Percentiles rank a stretch among this genome's conserved stretches.
phyloP scores from a whole-genome alignment of 768 basidiomycete genomes.

The Boletus rex-veris region DNA sequence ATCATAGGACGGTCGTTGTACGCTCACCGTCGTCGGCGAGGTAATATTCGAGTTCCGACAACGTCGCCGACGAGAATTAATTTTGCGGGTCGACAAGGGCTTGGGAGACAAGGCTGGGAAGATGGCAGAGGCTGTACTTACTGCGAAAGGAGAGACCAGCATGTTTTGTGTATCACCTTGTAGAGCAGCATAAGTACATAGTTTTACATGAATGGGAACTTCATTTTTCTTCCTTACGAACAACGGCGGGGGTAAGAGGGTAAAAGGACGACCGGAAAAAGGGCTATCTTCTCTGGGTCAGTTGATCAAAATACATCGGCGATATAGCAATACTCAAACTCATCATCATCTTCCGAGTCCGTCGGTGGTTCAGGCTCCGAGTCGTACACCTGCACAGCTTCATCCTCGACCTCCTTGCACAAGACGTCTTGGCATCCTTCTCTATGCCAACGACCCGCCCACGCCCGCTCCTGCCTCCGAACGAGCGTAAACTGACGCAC shows the following conservation, averaged over 20 bases:
- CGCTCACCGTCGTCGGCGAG: too few relatives aligned
- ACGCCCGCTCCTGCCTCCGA: constrained; percentile 21
- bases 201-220: constrained; percentile 1
- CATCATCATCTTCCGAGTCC: constrained; percentile 26
- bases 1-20: not conserved
- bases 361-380: constrained; percentile 21
- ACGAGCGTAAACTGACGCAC: constrained; percentile 21
- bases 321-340: constrained; percentile 25
- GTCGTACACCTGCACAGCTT: constrained; percentile 14
- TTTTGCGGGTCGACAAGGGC: not conserved
- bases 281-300: not conserved
- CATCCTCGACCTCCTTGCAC: constrained; percentile 3
- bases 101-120: not conserved
- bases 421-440: not conserved
- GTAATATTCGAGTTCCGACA: constrained; percentile 9
- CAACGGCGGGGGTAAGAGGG: too few relatives aligned
- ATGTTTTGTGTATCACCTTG: too few relatives aligned
- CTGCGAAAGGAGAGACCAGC: too few relatives aligned
- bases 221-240: not conserved
- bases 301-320: constrained; percentile 2
- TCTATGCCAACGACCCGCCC: constrained; percentile 4
- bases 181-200: not conserved
- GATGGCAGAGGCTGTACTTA: too few relatives aligned
- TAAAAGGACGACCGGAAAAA: not conserved
- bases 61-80: not conserved